Base-by-base conservation (phyloP, 441 rosid genomes). In the Capsella rubella region DNA sequence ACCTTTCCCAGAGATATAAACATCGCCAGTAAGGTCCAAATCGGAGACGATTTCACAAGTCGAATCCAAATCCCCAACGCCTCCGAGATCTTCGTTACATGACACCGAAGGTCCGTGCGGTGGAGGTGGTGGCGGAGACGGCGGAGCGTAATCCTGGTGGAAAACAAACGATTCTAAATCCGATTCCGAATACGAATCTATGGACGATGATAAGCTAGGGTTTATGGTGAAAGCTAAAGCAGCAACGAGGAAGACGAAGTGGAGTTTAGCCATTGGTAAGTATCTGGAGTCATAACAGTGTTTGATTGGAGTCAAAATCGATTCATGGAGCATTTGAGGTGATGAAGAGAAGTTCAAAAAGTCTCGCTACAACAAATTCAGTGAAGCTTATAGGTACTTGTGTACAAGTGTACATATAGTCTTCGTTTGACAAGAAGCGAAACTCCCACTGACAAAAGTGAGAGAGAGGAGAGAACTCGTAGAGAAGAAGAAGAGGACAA, bases 61-160 rank as follows among this genome's bases (percentile, higher is more conserved):
- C 57, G 96, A 80, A 69, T 93, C 98, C 57, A 93, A 71, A 8
- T 84, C 67, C 29, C 98, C 98, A 55, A 88, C 76, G 54, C 98
- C 98, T 6, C 91, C 91, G 8, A 93, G 96, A 84, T 93, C 97
- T 7, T 88, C 98, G n/a, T 57, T 68, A 71, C 98, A 93, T 0
- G 97, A 91, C 0, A 86, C 90, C 5, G 97, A 87, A 27, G 97
- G 98, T 27, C 91, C 85, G 67, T 87, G 97, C 55, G 97, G 97
- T 5, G 94, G 95, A 28, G 97, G 96, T 0, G 98, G 98, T 0
- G 97, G 97, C 3, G 97, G 98, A 12, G 97, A 80, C 6, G 98
- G 97, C 1, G 98, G 98, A 0, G 98, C 85, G 84, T 93, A 93
- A 78, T 93, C 97, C 81, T 88, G 97, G 70, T 87, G 90, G 78